Evolutionary conservation across 805 yeast species (phyloP).

Genomic region (Starmerella floricola): DNA sequence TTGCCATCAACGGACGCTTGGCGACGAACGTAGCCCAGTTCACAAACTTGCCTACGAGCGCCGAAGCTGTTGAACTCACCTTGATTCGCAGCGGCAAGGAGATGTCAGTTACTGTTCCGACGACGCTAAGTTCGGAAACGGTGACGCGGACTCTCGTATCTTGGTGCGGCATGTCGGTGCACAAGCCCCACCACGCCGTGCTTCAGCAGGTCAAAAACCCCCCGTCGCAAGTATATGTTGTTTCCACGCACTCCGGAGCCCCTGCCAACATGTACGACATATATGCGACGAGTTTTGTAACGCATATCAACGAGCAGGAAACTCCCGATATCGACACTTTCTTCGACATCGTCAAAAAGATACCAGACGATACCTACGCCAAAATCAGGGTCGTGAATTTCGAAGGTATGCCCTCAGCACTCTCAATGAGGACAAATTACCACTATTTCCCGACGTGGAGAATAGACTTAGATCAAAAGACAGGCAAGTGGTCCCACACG

Average conservation of each 20-base stretch:
- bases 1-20: slow-evolving; percentile 53
- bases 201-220: slow-evolving; percentile 65
- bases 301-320: slow-evolving; percentile 71
- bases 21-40: slow-evolving; percentile 60
- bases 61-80: slow-evolving; percentile 41
- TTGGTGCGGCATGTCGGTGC: slow-evolving; percentile 78
- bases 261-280: slow-evolving; percentile 78
- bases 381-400: slow-evolving; percentile 70
- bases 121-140: slow-evolving; percentile 45
- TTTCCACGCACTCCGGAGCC: slow-evolving; percentile 63
- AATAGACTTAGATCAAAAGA: slow-evolving; percentile 13
- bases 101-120: slow-evolving; percentile 48
- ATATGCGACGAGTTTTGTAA: slow-evolving; percentile 68
- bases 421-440: slow-evolving; percentile 72
- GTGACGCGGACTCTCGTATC: slow-evolving; percentile 55
- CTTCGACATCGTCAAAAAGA: slow-evolving; percentile 48
- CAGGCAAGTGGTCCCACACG: slow-evolving; percentile 14
- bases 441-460: slow-evolving; percentile 50
- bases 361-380: slow-evolving; percentile 71
- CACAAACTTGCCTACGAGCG: slow-evolving; percentile 34
- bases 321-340: slow-evolving; percentile 63
- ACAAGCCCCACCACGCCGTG: slow-evolving; percentile 86
- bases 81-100: slow-evolving; percentile 63
- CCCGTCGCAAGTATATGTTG: slow-evolving; percentile 77
- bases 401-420: slow-evolving; percentile 78